phyloP scores from a whole-genome alignment of 371 early-diverging fungal genomes.

The Mucor plumbeus region DNA sequence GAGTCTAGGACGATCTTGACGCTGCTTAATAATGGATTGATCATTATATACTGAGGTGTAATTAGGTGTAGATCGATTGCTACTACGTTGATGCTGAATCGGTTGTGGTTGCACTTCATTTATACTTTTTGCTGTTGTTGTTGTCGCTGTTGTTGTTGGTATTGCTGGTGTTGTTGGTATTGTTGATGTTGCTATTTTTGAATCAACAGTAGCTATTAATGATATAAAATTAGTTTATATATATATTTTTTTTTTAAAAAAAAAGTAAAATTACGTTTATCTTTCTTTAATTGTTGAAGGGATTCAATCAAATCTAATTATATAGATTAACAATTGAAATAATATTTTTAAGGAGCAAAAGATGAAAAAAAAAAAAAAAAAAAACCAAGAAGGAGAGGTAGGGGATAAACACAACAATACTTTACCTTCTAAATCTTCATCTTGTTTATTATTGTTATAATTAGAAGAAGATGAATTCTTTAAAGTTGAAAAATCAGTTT shows the following conservation, averaged over 20 bases:
- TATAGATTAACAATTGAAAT: background rate
- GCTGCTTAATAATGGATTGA: slow-evolving; percentile 38
- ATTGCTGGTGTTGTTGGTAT: background rate
- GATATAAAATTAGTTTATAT: background rate
- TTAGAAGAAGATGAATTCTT: background rate
- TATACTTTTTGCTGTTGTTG: background rate
- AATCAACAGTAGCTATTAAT: background rate
- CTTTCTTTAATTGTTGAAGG: slow-evolving; percentile 9
- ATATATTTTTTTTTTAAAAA: background rate
- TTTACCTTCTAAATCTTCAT: slow-evolving; percentile 19
- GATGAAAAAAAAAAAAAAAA: background rate
- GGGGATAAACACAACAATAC: background rate
- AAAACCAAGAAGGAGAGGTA: background rate
- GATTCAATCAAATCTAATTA: slow-evolving; percentile 12
- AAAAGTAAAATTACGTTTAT: background rate
- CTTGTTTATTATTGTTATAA: background rate
- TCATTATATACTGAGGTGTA: slow-evolving; percentile 41
- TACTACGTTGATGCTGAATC: slow-evolving; percentile 2
- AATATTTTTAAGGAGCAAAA: background rate
- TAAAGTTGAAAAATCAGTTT: slow-evolving; percentile 5
- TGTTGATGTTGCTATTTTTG: background rate
- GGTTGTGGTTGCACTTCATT: background rate
- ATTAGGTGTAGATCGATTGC: slow-evolving; percentile 5
- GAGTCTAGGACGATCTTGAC: slow-evolving; percentile 58
- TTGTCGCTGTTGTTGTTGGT: background rate